These are phyloP conservation scores for Fagopyrum homotropicum DNA, from an alignment of 148 eudicot genomes.

Conservation along the genomic window DNA sequence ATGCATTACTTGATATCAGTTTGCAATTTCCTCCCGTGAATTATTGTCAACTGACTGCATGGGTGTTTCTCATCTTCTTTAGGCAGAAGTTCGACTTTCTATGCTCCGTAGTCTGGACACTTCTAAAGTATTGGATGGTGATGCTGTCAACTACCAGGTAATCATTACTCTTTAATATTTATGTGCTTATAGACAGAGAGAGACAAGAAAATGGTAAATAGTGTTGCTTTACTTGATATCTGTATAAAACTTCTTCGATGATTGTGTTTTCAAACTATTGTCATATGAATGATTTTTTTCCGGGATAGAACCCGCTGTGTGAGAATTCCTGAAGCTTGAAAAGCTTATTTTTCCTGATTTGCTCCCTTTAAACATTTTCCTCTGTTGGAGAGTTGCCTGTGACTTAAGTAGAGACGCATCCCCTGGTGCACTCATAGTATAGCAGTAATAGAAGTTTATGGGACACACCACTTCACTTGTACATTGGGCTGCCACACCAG, in stretches of 20 bases:
- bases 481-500: neutral
- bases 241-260: neutral
- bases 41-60: neutral
- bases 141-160: constrained; percentile 43
- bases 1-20: neutral
- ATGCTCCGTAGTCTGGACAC: constrained; percentile 51
- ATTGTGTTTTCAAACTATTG: neutral
- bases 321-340: neutral
- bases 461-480: neutral
- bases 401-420: neutral
- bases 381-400: neutral
- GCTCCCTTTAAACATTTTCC: neutral
- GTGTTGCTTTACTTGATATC: neutral
- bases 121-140: constrained; percentile 32
- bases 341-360: neutral
- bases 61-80: neutral
- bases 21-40: neutral
- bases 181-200: neutral
- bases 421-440: neutral
- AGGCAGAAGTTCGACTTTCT: constrained; percentile 68
- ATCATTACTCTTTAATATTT: neutral
- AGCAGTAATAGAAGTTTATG: neutral
- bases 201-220: neutral
- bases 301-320: neutral
- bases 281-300: neutral